Percentiles rank a stretch among this genome's conserved stretches.
Evolutionary conservation across 1,284 basidiomycete species (phyloP).

Genomic region (Ceratobasidium theobromae): DNA sequence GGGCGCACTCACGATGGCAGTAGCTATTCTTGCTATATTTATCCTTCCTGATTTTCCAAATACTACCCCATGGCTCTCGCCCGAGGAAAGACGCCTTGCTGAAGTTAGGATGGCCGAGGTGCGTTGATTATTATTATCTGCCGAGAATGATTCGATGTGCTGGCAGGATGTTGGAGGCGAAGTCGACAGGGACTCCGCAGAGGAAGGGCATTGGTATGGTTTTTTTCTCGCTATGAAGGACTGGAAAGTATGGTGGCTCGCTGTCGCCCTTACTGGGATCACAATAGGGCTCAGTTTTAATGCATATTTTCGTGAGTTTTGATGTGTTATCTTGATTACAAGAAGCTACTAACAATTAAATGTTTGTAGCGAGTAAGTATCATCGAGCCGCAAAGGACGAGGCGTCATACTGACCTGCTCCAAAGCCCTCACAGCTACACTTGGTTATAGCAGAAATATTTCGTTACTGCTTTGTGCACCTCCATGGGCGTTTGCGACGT

Average conservation of each 20-base stretch:
- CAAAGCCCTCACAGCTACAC: conserved; percentile 50
- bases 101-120: conserved; percentile 72
- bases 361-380: neutral
- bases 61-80: conserved; percentile 57
- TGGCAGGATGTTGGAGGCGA: conserved; percentile 50
- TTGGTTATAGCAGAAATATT: conserved; percentile 60
- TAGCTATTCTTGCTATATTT: conserved; percentile 62
- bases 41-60: conserved; percentile 77
- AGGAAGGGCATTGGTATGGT: conserved; percentile 45
- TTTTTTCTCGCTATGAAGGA: conserved; percentile 62
- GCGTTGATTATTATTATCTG: conserved; percentile 40
- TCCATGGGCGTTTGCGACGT: conserved; percentile 69
- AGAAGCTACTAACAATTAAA: conserved; percentile 38
- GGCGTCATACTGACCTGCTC: neutral
- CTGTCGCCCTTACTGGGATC: conserved; percentile 56
- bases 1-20: conserved; percentile 63
- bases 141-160: neutral
- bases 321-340: neutral
- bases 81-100: conserved; percentile 64
- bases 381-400: too few relatives aligned
- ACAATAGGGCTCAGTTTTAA: conserved; percentile 67
- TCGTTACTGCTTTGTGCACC: conserved; percentile 74
- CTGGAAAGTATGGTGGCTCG: conserved; percentile 68
- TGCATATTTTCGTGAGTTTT: conserved; percentile 63
- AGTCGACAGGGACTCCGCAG: conserved; percentile 43